Percentiles rank a stretch among this genome's conserved stretches.
Conservation (phyloP, 768 basidiomycete genomes). For the Suillus hirtellus region DNA sequence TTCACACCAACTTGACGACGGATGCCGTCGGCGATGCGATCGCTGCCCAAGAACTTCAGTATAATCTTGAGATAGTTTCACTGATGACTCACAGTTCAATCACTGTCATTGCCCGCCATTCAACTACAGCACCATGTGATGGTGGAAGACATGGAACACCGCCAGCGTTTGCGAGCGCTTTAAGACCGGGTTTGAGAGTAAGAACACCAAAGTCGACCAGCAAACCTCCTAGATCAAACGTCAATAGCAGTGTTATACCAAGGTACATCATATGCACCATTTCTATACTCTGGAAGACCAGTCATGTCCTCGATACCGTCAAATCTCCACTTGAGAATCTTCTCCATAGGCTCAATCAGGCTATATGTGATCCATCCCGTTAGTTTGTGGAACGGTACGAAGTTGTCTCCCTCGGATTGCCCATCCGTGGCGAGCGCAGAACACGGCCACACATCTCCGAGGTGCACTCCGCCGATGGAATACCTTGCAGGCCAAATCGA, state of each 20-base stretch:
- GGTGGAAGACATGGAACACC: slow-evolving; percentile 66
- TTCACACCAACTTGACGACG: slow-evolving; percentile 56
- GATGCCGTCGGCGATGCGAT: slow-evolving; percentile 74
- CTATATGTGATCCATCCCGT: slow-evolving; percentile 94
- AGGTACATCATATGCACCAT: slow-evolving; percentile 51
- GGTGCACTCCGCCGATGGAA: slow-evolving; percentile 61
- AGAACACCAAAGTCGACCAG: slow-evolving; percentile 84
- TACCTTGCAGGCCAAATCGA: slow-evolving; percentile 87
- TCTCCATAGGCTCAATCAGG: slow-evolving; percentile 81
- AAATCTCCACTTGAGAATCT: slow-evolving; percentile 76
- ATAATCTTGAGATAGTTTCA: slow-evolving; percentile 8
- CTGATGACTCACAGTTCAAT: slow-evolving; percentile 71
- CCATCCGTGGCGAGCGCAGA: slow-evolving; percentile 41
- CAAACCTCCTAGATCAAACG: slow-evolving; percentile 65
- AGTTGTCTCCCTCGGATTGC: slow-evolving; percentile 55
- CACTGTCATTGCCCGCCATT: slow-evolving; percentile 96
- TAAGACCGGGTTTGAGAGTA: slow-evolving; percentile 54
- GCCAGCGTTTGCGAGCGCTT: slow-evolving; percentile 41
- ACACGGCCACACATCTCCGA: slow-evolving; percentile 96
- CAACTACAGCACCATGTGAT: slow-evolving; percentile 88
- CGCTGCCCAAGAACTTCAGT: slow-evolving; percentile 46
- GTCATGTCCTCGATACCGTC: slow-evolving; percentile 84
- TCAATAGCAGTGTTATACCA: background rate
- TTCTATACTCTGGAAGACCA: slow-evolving; percentile 93
- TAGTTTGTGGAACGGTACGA: slow-evolving; percentile 96